phyloP scores from a whole-genome alignment of 1,284 basidiomycete species.

The Phlebopus sp. region DNA sequence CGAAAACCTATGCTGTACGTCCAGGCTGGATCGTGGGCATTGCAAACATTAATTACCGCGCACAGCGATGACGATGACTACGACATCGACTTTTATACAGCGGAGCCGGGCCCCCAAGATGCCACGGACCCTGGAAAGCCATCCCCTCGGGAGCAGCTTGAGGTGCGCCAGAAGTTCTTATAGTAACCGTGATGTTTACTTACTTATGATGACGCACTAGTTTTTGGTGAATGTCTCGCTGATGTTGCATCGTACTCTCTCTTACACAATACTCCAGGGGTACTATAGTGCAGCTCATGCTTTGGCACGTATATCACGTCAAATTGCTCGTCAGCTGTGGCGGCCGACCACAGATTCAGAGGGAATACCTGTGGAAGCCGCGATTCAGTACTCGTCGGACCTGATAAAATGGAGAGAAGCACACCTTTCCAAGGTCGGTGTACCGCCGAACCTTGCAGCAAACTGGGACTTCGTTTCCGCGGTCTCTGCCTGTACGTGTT shows the following conservation, averaged over 20 bases:
- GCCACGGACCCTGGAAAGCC: conserved; percentile 46
- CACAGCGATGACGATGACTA: conserved; percentile 59
- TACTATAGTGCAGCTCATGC: conserved; percentile 79
- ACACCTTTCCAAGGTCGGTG: conserved; percentile 76
- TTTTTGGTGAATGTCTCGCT: conserved; percentile 36
- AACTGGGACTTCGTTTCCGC: conserved; percentile 90
- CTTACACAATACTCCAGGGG: conserved; percentile 45
- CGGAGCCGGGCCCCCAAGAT: conserved; percentile 56
- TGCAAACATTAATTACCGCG: conserved; percentile 38
- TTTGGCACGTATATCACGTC: conserved; percentile 74
- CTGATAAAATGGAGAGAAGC: conserved; percentile 75
- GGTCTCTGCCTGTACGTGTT: conserved; percentile 61
- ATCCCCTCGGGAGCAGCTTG: conserved; percentile 70
- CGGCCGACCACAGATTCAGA: conserved; percentile 68
- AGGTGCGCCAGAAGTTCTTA: conserved; percentile 44
- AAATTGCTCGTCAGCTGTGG: conserved; percentile 79
- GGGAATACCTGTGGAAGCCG: conserved; percentile 69
- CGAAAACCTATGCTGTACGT: conserved; percentile 64
- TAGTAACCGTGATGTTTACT: conserved; percentile 12
- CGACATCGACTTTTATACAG: conserved; percentile 78
- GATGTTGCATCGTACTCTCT: conserved; percentile 30
- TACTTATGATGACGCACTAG: conserved; percentile 16
- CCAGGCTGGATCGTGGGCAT: conserved; percentile 45
- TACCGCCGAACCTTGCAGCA: conserved; percentile 78
- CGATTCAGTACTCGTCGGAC: conserved; percentile 57